Conservation (phyloP, 805 yeast genomes). For the Saccharomycopsis babjevae region DNA sequence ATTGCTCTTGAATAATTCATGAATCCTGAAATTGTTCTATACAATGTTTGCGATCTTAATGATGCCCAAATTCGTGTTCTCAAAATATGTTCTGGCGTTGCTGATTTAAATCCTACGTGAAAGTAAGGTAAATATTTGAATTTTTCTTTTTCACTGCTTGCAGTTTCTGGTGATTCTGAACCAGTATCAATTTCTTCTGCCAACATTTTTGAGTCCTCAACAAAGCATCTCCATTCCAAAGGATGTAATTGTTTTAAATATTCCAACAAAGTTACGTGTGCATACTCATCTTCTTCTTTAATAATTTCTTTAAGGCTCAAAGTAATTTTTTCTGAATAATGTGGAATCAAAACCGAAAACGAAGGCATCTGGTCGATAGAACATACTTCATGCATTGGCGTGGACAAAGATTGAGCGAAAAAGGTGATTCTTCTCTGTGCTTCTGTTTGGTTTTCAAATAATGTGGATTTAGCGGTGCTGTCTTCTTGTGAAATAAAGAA, state of each 20-base stretch:
- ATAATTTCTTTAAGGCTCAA: conserved; percentile 71
- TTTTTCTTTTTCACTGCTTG: conserved; percentile 24
- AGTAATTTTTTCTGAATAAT: conserved; percentile 73
- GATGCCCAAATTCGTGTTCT: conserved; percentile 76
- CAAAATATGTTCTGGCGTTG: conserved; percentile 46
- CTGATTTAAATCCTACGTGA: conserved; percentile 53
- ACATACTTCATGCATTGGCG: conserved; percentile 70
- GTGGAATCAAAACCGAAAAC: conserved; percentile 79
- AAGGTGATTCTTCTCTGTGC: conserved; percentile 78
- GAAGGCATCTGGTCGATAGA: conserved; percentile 65
- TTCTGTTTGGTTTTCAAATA: conserved; percentile 55
- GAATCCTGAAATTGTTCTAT: conserved; percentile 65
- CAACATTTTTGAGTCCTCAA: conserved; percentile 50
- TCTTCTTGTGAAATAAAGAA: conserved; percentile 82
- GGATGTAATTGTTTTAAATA: conserved; percentile 57
- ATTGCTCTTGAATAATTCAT: conserved; percentile 61
- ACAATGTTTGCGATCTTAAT: conserved; percentile 60
- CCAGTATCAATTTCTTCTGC: conserved; percentile 37
- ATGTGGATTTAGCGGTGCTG: conserved; percentile 46
- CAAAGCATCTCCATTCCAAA: conserved; percentile 62
- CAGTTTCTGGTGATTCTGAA: conserved; percentile 18
- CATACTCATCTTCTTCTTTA: conserved; percentile 56
- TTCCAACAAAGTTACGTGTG: conserved; percentile 54
- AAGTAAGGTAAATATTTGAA: conserved; percentile 47
- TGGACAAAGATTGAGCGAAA: conserved; percentile 82